Percentiles rank a stretch among this genome's conserved stretches.
Conservation (phyloP, 2,329 filamentous ascomycete genomes). For the Diatrype stigma region DNA sequence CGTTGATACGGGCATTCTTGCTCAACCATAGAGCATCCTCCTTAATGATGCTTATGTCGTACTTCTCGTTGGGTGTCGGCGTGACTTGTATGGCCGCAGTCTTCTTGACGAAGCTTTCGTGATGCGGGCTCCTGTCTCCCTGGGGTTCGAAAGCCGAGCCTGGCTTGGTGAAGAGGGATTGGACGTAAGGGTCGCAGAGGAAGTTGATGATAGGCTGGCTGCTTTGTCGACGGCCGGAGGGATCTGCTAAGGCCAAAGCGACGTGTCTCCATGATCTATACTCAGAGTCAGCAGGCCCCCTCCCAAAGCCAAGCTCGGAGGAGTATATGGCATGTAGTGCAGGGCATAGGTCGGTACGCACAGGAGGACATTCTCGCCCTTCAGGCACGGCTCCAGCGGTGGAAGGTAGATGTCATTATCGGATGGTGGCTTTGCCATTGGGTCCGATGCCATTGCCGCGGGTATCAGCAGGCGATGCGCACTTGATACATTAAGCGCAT, state of each 20-base stretch:
- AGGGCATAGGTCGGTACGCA: slow-evolving; percentile 43
- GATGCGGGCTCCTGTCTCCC: slow-evolving; percentile 51
- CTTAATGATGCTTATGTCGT: slow-evolving; percentile 76
- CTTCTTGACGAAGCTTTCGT: slow-evolving; percentile 73
- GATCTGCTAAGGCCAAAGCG: slow-evolving; percentile 53
- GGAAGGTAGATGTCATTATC: slow-evolving; percentile 76
- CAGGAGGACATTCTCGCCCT: slow-evolving; percentile 75
- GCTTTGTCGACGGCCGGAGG: slow-evolving; percentile 49
- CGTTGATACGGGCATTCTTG: slow-evolving; percentile 70
- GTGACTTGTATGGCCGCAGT: slow-evolving; percentile 84
- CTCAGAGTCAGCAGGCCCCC: background rate
- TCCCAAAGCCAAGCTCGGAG: too few relatives aligned
- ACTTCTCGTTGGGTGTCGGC: slow-evolving; percentile 60
- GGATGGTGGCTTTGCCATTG: slow-evolving; percentile 50
- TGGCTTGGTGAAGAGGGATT: slow-evolving; percentile 64
- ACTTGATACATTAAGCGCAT: slow-evolving; percentile 27
- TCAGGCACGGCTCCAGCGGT: slow-evolving; percentile 79
- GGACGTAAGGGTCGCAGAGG: slow-evolving; percentile 65
- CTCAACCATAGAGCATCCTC: slow-evolving; percentile 83
- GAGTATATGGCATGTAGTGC: too few relatives aligned
- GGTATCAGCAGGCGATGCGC: slow-evolving; percentile 42
- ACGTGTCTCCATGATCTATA: slow-evolving; percentile 59
- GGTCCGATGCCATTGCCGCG: slow-evolving; percentile 67
- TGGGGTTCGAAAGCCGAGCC: slow-evolving; percentile 63
- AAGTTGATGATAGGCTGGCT: slow-evolving; percentile 60